Conservation (phyloP, 257 asterid genomes). For the Nicotiana sylvestris region DNA sequence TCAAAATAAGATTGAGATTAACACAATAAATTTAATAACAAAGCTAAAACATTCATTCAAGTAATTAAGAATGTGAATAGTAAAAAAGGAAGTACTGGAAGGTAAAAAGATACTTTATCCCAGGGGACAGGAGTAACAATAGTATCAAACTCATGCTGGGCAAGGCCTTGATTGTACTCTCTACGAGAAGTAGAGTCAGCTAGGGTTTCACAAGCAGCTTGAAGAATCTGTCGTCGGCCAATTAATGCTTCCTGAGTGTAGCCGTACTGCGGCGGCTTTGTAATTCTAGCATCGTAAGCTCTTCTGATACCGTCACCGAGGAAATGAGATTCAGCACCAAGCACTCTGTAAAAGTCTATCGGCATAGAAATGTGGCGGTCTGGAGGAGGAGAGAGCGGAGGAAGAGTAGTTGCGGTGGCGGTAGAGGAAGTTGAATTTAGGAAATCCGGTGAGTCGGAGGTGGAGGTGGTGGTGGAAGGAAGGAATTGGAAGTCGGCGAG, state of each 20-base stretch:
- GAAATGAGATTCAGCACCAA: slow-evolving; percentile 89
- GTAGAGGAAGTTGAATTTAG: slow-evolving; percentile 22
- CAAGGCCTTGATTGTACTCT: slow-evolving; percentile 78
- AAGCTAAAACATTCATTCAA: not conserved
- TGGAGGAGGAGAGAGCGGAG: slow-evolving; percentile 53
- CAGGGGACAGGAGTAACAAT: slow-evolving; percentile 82
- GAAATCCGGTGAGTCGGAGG: slow-evolving; percentile 35
- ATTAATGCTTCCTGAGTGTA: slow-evolving; percentile 80
- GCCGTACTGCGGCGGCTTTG: slow-evolving; percentile 86
- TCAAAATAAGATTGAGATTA: not conserved
- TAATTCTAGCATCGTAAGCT: slow-evolving; percentile 74
- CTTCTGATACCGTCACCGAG: slow-evolving; percentile 93
- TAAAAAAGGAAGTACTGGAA: not conserved
- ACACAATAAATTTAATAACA: not conserved
- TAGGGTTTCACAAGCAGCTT: slow-evolving; percentile 92
- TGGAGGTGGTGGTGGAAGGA: slow-evolving; percentile 43
- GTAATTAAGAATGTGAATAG: not conserved
- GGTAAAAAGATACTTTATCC: slow-evolving; percentile 63
- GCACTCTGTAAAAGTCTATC: slow-evolving; percentile 74
- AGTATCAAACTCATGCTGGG: slow-evolving; percentile 68
- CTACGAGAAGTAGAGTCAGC: slow-evolving; percentile 66
- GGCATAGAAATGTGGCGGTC: slow-evolving; percentile 81
- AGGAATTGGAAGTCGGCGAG: slow-evolving; percentile 89
- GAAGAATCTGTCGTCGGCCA: slow-evolving; percentile 83
- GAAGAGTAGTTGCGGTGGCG: slow-evolving; percentile 27